phyloP scores from a whole-genome alignment of 2,329 filamentous ascomycete species.

The Calonectria pseudoturangicola region DNA sequence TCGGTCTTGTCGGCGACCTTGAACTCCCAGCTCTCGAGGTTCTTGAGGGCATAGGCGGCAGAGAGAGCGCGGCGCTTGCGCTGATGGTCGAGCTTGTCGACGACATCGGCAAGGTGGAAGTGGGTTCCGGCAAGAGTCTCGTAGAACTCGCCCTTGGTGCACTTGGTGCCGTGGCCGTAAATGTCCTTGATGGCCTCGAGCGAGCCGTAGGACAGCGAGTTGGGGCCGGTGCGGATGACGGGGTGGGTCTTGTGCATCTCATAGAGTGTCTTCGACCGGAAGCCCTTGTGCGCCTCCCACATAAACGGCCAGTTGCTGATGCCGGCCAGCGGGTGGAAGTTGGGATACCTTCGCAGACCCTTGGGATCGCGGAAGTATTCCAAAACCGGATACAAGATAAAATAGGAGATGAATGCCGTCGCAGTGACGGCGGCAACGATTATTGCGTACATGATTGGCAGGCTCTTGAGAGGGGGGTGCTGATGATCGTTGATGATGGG shows the following conservation, averaged over 20 bases:
- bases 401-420: slow-evolving; percentile 40
- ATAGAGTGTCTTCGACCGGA: slow-evolving; percentile 68
- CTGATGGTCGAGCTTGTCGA: slow-evolving; percentile 71
- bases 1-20: slow-evolving; percentile 72
- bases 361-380: slow-evolving; percentile 61
- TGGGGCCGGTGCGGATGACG: slow-evolving; percentile 55
- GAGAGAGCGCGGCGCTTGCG: slow-evolving; percentile 71
- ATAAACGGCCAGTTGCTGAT: slow-evolving; percentile 50
- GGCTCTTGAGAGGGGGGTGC: background rate
- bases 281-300: slow-evolving; percentile 50
- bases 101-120: slow-evolving; percentile 70
- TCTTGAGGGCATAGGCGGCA: slow-evolving; percentile 71
- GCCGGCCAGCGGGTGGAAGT: slow-evolving; percentile 49
- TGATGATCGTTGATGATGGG: background rate
- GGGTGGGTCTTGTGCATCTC: slow-evolving; percentile 67
- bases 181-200: slow-evolving; percentile 58
- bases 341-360: slow-evolving; percentile 51
- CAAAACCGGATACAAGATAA: slow-evolving; percentile 45
- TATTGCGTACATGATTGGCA: slow-evolving; percentile 49
- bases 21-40: slow-evolving; percentile 72
- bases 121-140: slow-evolving; percentile 66
- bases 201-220: slow-evolving; percentile 52
- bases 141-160: slow-evolving; percentile 70
- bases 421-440: slow-evolving; percentile 36
- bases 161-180: slow-evolving; percentile 68